Conservation (phyloP, 495 filamentous ascomycete species). For the Neurospora sp. region DNA sequence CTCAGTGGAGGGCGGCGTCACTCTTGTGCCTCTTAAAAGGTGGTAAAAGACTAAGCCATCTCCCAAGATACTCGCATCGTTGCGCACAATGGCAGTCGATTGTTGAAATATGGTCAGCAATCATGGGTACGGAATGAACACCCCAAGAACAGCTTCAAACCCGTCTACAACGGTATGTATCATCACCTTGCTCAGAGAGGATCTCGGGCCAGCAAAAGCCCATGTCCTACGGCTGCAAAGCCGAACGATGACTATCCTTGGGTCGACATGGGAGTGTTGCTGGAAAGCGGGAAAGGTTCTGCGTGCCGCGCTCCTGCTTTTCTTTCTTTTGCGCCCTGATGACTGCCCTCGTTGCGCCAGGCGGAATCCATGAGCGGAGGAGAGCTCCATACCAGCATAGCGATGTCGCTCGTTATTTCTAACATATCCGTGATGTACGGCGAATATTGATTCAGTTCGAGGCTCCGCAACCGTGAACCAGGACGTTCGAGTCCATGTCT, state of each 20-base stretch:
- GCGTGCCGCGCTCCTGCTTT: slow-evolving; percentile 8
- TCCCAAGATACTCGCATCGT: not conserved
- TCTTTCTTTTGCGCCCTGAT: not conserved
- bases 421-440: slow-evolving; percentile 13
- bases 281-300: slow-evolving; percentile 14
- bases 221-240: slow-evolving; percentile 10
- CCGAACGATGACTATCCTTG: slow-evolving; percentile 14
- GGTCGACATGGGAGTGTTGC: slow-evolving; percentile 16
- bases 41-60: not conserved
- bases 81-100: not conserved
- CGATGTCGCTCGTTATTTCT: slow-evolving; percentile 13
- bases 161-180: not conserved
- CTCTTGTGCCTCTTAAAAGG: not conserved
- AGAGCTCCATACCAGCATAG: slow-evolving; percentile 3
- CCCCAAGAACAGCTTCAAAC: not conserved
- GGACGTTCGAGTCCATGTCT: slow-evolving; percentile 9
- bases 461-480: slow-evolving; percentile 16
- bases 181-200: not conserved
- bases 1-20: not conserved
- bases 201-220: not conserved
- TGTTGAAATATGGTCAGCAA: not conserved
- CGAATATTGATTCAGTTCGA: slow-evolving; percentile 13
- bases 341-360: slow-evolving; percentile 12
- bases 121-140: not conserved
- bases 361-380: not conserved